Conservation (phyloP, 1,139 yeast species). For the Nadsonia starkeyi-henricii region DNA sequence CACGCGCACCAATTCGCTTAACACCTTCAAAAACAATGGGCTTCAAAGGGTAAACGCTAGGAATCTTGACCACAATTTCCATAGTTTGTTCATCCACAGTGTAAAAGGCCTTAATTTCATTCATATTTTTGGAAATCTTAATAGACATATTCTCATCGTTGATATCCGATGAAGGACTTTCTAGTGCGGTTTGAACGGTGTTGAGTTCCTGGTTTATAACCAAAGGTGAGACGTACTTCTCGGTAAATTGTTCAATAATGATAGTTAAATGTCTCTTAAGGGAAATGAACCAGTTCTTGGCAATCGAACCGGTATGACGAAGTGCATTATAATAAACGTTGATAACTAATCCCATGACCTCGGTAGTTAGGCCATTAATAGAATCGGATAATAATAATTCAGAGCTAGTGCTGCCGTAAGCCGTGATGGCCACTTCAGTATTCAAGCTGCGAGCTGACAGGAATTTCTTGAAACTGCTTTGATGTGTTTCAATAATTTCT, state of each 20-base stretch:
- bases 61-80: constrained; percentile 65
- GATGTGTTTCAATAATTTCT: constrained; percentile 9
- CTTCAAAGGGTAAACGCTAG: constrained; percentile 58
- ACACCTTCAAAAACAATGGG: constrained; percentile 67
- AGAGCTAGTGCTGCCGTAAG: constrained; percentile 4
- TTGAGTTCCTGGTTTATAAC: constrained; percentile 46
- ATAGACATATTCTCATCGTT: constrained; percentile 37
- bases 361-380: constrained; percentile 19
- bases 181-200: constrained; percentile 30
- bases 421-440: constrained; percentile 1
- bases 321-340: constrained; percentile 47
- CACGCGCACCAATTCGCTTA: constrained; percentile 76
- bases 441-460: constrained; percentile 2
- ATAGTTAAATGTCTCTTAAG: constrained; percentile 42
- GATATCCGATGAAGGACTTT: constrained; percentile 10
- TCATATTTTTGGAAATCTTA: constrained; percentile 44
- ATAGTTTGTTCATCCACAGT: constrained; percentile 78
- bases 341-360: constrained; percentile 21
- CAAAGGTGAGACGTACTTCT: constrained; percentile 46
- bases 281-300: constrained; percentile 59
- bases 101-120: constrained; percentile 63
- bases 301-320: constrained; percentile 48
- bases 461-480: constrained; percentile 6
- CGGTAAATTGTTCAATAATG: constrained; percentile 49
- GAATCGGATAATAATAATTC: constrained; percentile 6